Evolutionary conservation across 305 asterid genomes (phyloP), one percentile per base, ranked within the genome.

Genomic region (Fraxinus platypoda): DNA sequence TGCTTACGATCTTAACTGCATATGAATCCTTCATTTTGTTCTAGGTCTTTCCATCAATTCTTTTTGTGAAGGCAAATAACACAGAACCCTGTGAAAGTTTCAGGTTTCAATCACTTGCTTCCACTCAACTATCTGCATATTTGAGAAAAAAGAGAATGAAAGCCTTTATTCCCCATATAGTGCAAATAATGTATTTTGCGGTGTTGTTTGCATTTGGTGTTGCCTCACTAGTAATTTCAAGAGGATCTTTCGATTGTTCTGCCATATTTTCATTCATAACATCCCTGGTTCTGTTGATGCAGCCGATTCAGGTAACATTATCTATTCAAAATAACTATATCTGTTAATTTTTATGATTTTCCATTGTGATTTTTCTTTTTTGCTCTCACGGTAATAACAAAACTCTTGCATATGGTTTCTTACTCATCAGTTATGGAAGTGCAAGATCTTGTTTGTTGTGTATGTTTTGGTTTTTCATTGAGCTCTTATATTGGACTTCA

Each of bases 21-120:
- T 59, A 19, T 77, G 62, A 37, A 23, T 77, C 33, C 41, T 79
- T 76, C 46, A 66, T 38, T 87, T 78, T 78, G 30, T 76, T 82
- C 5, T 86, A 95, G 98, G 94, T 95, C 80, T 90, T 95, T 59
- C 97, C 97, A 64, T 91, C 96, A 74, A 80, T 94, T 91, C 92
- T 93, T 76, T 94, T 95, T 81, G 95, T 95, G 88, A 95, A 95
- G 92, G 99, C 95, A 83, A 95, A 91, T 86, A 91, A 88, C 88
- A 94, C 92, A 37, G 98, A 94, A 87, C 81, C 90, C 66, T 86
- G 87, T 86, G 99, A 95, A 88, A 76, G 88, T 75, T 87, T 85
- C 78, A 92, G 90, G 88, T 95, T 95, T 90, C 90, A 90, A 90
- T 88, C 83, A 8, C 90, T 92, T 88, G 97, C 97, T 79, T 87